Percentiles rank a stretch among this genome's conserved stretches.
These are phyloP conservation scores for Claviceps cyperi DNA, from an alignment of 2,329 filamentous ascomycete species.

Conservation along the genomic window DNA sequence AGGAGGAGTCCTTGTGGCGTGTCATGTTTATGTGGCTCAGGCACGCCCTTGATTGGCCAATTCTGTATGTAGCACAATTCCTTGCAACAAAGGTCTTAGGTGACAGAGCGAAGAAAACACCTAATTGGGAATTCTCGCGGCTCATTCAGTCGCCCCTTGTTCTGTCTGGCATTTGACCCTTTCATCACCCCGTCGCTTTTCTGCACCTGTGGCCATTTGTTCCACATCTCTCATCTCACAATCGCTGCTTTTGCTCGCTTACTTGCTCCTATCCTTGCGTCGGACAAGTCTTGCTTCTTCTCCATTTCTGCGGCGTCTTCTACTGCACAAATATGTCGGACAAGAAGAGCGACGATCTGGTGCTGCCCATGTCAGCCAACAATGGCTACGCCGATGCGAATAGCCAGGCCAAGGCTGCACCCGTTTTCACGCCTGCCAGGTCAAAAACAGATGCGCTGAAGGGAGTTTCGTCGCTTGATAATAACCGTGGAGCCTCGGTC, in stretches of 20 bases:
- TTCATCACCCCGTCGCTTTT: not conserved
- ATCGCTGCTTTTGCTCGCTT: not conserved
- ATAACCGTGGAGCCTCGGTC: slow-evolving; percentile 69
- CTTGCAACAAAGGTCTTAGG: too few relatives aligned
- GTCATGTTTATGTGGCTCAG: not conserved
- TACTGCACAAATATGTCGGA: not conserved
- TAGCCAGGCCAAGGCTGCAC: not conserved
- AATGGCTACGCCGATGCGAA: slow-evolving; percentile 1
- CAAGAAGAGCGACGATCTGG: slow-evolving; percentile 5
- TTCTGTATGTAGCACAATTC: not conserved
- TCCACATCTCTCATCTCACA: not conserved
- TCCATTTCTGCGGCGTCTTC: not conserved
- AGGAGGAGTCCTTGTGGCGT: too few relatives aligned
- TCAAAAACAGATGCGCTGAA: slow-evolving; percentile 4
- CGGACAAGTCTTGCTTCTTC: not conserved
- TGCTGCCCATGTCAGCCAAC: not conserved
- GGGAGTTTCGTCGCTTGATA: slow-evolving; percentile 32
- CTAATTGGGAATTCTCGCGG: not conserved
- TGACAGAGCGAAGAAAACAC: not conserved
- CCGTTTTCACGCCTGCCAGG: slow-evolving; percentile 4
- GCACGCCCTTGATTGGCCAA: not conserved
- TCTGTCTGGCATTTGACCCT: not conserved
- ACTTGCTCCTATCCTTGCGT: not conserved
- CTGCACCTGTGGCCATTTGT: not conserved
- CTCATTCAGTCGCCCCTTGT: not conserved